Percentiles rank a stretch among this genome's conserved stretches.
These are phyloP conservation scores for Cadophora luteo-olivacea DNA, from an alignment of 2,329 filamentous ascomycete species.

Conservation along the genomic window DNA sequence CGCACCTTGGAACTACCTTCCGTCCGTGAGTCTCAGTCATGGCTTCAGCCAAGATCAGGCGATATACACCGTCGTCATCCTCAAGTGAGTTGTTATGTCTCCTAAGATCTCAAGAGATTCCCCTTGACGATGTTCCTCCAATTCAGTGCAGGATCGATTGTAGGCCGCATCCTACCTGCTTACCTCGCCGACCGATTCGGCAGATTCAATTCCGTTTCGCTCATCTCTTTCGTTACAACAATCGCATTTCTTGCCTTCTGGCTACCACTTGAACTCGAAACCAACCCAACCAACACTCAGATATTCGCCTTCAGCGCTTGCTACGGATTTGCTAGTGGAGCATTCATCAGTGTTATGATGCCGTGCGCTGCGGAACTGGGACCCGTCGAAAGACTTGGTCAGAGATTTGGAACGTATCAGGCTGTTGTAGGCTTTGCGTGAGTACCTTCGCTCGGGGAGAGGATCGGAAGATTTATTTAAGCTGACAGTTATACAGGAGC, in stretches of 20 bases:
- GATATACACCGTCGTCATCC: constrained; percentile 46
- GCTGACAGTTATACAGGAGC: constrained; percentile 62
- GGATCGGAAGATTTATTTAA: constrained; percentile 49
- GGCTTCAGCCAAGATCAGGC: constrained; percentile 54
- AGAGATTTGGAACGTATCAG: constrained; percentile 45
- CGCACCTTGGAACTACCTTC: constrained; percentile 55
- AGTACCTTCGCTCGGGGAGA: constrained; percentile 54
- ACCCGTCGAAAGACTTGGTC: constrained; percentile 42
- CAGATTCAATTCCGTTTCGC: constrained; percentile 57
- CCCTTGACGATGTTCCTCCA: neutral
- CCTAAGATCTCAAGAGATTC: no score
- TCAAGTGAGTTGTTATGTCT: constrained; percentile 43
- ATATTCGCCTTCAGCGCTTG: constrained; percentile 68
- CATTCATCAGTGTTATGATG: constrained; percentile 66
- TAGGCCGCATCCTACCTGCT: constrained; percentile 60
- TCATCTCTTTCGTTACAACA: constrained; percentile 50
- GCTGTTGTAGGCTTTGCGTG: constrained; percentile 59
- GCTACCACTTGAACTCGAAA: constrained; percentile 58
- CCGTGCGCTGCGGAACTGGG: constrained; percentile 65
- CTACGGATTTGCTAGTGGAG: constrained; percentile 72
- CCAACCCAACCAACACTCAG: constrained; percentile 51
- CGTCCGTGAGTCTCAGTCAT: constrained; percentile 45
- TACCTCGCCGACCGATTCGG: constrained; percentile 58
- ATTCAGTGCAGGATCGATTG: constrained; percentile 48
- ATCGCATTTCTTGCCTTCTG: constrained; percentile 57